Base-by-base conservation (phyloP, 148 eudicot species). In the Nepenthes mirabilis region DNA sequence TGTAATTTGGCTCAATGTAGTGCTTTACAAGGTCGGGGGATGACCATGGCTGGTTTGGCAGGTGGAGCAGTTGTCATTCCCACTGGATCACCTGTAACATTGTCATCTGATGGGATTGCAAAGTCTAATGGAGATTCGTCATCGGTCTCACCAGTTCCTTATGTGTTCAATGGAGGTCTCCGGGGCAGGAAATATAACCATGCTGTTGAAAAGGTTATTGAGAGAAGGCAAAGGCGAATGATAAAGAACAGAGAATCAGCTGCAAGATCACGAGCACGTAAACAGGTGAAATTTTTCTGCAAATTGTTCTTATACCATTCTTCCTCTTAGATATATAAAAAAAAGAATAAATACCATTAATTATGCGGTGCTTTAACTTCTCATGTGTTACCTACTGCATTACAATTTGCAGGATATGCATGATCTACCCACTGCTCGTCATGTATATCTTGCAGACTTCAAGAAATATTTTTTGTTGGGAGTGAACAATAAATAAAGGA, bases 231-330 rank as follows among this genome's bases (percentile, higher is more conserved):
- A 63, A 83, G 87, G 68, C 80, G 98, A 52, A 88, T 88, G 98
- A 86, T 88, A 49, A 91, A 88, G 75, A 91, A 88, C 64, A 68
- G 96, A 64, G 98, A 91, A 53, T 91, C 98, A 9, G 98, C 98
- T 68, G 96, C 98, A 34, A 80, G 96, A 65, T 91, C 96, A 57
- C 75, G 98, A 62, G 98, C 98, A 58, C 93, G 96, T 61, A 91
- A 91, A 68, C 95, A 91, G 98, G 98, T 88, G 59, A 73, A 34
- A 11, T 11, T 1, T 33, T 4, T 40, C 8, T 8, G 4, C 8
- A 1, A 3, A 8, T 8, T 40, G 6, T 40, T 8, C 23, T 23
- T 23, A 23, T 23, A 23, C 23, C 23, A 23, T 23, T 23, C 8
- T 40, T 40, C 8, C 45, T 40, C 45, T 40, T 40, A 8, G 45